Conservation (phyloP, 805 yeast genomes). For the Isabelozyma gotoi region DNA sequence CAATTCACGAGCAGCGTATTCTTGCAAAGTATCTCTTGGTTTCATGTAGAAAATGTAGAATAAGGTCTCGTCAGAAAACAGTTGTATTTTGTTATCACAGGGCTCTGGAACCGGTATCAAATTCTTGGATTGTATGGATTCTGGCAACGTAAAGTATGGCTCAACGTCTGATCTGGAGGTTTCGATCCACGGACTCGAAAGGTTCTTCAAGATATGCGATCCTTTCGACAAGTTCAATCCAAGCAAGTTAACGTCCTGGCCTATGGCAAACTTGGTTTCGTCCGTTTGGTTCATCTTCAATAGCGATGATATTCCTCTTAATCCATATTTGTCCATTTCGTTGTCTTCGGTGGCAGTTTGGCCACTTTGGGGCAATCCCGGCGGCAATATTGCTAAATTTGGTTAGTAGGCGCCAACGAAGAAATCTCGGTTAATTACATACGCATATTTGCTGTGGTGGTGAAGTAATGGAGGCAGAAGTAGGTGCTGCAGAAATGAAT, state of each 20-base stretch:
- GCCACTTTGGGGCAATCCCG: slow-evolving; percentile 17
- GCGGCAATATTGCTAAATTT: slow-evolving; percentile 23
- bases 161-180: slow-evolving; percentile 88
- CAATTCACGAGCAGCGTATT: slow-evolving; percentile 87
- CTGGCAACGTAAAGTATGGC: slow-evolving; percentile 73
- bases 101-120: slow-evolving; percentile 42
- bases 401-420: not conserved
- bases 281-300: slow-evolving; percentile 64
- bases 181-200: slow-evolving; percentile 95
- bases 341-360: slow-evolving; percentile 2
- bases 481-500: not conserved
- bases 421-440: not conserved
- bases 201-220: slow-evolving; percentile 55
- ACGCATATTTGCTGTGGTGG: not conserved
- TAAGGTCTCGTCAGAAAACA: slow-evolving; percentile 86
- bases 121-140: slow-evolving; percentile 28
- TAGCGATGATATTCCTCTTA: slow-evolving; percentile 61
- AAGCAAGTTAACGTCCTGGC: slow-evolving; percentile 66
- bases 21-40: slow-evolving; percentile 92
- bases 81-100: slow-evolving; percentile 49
- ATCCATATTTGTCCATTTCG: slow-evolving; percentile 65
- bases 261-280: slow-evolving; percentile 65
- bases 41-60: slow-evolving; percentile 91
- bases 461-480: not conserved
- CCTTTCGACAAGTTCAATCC: slow-evolving; percentile 59